Percentiles rank a stretch among this genome's conserved stretches.
Conservation (phyloP, 2,329 filamentous ascomycete species). For the Trichoderma oligosporum region DNA sequence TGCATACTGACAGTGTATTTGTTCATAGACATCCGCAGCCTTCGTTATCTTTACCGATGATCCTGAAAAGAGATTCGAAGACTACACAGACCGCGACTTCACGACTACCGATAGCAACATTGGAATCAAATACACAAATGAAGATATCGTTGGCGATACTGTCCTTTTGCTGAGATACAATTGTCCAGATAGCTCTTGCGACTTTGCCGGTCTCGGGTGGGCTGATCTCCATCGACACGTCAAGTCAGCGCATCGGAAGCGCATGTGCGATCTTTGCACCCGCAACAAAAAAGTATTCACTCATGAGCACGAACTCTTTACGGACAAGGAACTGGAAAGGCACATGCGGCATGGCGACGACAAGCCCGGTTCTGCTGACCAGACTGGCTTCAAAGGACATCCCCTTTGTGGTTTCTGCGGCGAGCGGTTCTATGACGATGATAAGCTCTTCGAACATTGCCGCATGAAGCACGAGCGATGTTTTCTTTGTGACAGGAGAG, state of each 20-base stretch:
- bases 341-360: conserved; percentile 93
- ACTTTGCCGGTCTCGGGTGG: conserved; percentile 72
- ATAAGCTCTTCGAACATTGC: conserved; percentile 92
- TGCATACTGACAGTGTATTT: not conserved
- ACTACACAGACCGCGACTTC: conserved; percentile 72
- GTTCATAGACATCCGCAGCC: conserved; percentile 57
- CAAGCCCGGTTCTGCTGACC: conserved; percentile 80
- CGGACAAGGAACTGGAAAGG: conserved; percentile 70
- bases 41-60: conserved; percentile 94
- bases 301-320: conserved; percentile 93
- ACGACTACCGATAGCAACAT: conserved; percentile 77
- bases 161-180: conserved; percentile 87
- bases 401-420: conserved; percentile 92
- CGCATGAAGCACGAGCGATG: conserved; percentile 91
- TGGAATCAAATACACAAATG: conserved; percentile 85
- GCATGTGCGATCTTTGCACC: conserved; percentile 87
- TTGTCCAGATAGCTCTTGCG: conserved; percentile 76
- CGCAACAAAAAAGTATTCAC: conserved; percentile 98
- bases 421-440: conserved; percentile 89
- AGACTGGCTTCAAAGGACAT: conserved; percentile 94
- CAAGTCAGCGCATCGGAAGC: conserved; percentile 73
- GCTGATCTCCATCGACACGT: conserved; percentile 68
- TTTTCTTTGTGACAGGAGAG: conserved; percentile 79
- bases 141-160: conserved; percentile 88
- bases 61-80: conserved; percentile 73